A percentile compares a stretch with the other conserved stretches of the same genome.
phyloP scores from a whole-genome alignment of 164 flowering plant species.

The Litsea cubeba region DNA sequence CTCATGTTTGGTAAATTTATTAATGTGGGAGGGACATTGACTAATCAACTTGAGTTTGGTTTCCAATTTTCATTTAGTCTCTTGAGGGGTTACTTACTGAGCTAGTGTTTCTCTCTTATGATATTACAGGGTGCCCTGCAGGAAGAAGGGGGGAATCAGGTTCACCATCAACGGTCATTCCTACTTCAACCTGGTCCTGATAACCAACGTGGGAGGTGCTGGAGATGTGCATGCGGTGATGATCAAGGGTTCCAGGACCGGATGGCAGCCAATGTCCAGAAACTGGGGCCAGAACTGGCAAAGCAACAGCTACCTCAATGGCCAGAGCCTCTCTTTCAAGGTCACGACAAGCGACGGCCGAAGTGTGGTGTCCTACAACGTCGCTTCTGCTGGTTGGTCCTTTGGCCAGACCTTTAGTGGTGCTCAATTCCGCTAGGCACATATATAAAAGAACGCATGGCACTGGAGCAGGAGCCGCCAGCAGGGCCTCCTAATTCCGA shows the following conservation, averaged over 20 bases:
- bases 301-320: slow-evolving; percentile 57
- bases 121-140: slow-evolving; percentile 54
- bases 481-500: no score
- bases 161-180: slow-evolving; percentile 77
- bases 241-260: slow-evolving; percentile 66
- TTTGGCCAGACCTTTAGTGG: slow-evolving; percentile 78
- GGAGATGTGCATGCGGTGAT: slow-evolving; percentile 62
- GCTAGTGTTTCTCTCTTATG: background rate
- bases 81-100: no score
- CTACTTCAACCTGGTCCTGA: slow-evolving; percentile 70
- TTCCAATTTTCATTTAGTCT: background rate
- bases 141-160: slow-evolving; percentile 66
- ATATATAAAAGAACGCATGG: no score
- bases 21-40: background rate
- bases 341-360: slow-evolving; percentile 71
- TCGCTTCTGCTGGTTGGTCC: slow-evolving; percentile 60
- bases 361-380: slow-evolving; percentile 42
- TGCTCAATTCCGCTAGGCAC: slow-evolving; percentile 32
- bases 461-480: no score
- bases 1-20: no score
- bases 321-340: slow-evolving; percentile 68
- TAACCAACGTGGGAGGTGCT: slow-evolving; percentile 81
- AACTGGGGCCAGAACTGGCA: slow-evolving; percentile 97
- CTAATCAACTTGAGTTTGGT: background rate
- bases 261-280: slow-evolving; percentile 73